Percentiles rank a stretch among this genome's conserved stretches.
These are phyloP conservation scores for Myxozyma neotropica DNA, from an alignment of 805 yeast species.

Conservation along the genomic window DNA sequence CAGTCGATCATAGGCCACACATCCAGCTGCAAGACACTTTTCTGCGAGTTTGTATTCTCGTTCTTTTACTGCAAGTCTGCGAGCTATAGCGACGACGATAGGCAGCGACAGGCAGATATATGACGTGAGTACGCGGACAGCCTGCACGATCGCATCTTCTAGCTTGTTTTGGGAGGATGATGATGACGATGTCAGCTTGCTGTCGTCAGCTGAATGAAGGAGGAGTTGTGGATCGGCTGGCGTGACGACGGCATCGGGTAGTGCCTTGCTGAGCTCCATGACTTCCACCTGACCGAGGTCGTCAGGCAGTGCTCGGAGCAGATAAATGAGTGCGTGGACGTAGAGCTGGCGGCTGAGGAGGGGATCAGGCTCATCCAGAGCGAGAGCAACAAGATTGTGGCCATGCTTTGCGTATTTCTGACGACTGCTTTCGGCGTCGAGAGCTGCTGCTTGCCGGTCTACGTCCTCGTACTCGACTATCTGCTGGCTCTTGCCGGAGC, in stretches of 20 bases:
- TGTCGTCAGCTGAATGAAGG: not conserved
- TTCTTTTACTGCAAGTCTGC: slow-evolving; percentile 19
- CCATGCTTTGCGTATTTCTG: not conserved
- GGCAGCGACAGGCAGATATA: slow-evolving; percentile 19
- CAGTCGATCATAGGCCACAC: slow-evolving; percentile 12
- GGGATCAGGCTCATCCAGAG: not conserved
- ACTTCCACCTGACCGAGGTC: slow-evolving; percentile 11
- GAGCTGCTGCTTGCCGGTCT: not conserved
- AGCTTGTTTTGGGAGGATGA: not conserved
- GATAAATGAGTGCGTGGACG: slow-evolving; percentile 18
- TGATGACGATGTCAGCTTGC: too few species aligned
- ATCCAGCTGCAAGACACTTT: slow-evolving; percentile 8
- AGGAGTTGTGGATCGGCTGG: not conserved
- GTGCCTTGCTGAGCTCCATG: slow-evolving; percentile 8
- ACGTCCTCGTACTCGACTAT: not conserved
- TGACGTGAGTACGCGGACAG: slow-evolving; percentile 16
- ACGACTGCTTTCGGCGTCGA: not conserved
- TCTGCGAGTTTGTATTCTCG: slow-evolving; percentile 21
- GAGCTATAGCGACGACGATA: slow-evolving; percentile 6
- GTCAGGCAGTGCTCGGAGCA: slow-evolving; percentile 24
- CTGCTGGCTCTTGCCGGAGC: not conserved
- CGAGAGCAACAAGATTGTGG: not conserved
- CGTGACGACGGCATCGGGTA: slow-evolving; percentile 11
- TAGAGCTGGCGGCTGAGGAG: slow-evolving; percentile 23
- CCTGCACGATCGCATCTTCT: slow-evolving; percentile 13